These are phyloP conservation scores for Ceraceosorus guamensis DNA, from an alignment of 1,284 basidiomycete genomes.

Conservation along the genomic window DNA sequence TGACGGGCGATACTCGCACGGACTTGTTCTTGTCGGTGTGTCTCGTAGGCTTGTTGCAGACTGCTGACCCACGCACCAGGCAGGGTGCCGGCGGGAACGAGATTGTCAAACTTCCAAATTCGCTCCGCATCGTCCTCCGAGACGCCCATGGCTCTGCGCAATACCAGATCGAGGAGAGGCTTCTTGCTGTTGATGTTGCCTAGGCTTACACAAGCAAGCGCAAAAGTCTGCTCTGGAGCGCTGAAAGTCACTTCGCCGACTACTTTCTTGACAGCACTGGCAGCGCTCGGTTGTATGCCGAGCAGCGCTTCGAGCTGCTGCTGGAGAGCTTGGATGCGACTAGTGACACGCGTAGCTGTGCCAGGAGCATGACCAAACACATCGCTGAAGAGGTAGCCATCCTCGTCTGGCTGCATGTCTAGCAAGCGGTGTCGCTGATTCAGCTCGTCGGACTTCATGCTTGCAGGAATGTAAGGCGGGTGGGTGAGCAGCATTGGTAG, in stretches of 20 bases:
- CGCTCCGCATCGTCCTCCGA: background rate
- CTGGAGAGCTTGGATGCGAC: background rate
- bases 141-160: background rate
- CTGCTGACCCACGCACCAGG: slow-evolving; percentile 1
- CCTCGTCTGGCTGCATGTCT: slow-evolving; percentile 3
- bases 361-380: background rate
- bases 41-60: background rate
- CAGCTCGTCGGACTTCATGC: slow-evolving; percentile 2
- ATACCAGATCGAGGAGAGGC: background rate
- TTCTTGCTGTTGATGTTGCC: background rate
- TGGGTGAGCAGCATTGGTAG: slow-evolving; percentile 4
- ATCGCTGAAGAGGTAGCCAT: slow-evolving; percentile 3
- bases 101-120: slow-evolving; percentile 8
- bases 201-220: background rate
- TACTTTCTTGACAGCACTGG: background rate
- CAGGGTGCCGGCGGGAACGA: background rate
- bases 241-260: background rate
- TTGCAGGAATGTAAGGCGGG: slow-evolving; percentile 5
- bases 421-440: slow-evolving; percentile 5
- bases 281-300: background rate
- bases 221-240: background rate
- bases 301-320: slow-evolving; percentile 2
- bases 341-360: background rate
- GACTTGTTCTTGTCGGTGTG: background rate
- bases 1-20: background rate